A percentile compares a stretch with the other conserved stretches of the same genome.
Conservation (phyloP, 768 basidiomycete species). For the Suillus occidentalis region DNA sequence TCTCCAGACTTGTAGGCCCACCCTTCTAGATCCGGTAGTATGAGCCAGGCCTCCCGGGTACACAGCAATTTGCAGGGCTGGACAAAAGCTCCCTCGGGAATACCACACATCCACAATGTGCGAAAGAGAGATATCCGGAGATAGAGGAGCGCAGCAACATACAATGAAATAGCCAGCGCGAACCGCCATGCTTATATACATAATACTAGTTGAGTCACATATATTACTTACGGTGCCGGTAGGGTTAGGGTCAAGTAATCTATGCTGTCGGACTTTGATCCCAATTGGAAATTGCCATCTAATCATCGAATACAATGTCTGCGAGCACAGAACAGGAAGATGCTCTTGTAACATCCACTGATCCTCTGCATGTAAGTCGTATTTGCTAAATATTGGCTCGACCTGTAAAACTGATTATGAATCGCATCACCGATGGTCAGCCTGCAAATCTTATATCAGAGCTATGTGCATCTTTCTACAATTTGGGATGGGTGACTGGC, state of each 20-base stretch:
- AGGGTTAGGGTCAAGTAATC: background rate
- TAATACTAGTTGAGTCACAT: constrained; percentile 35
- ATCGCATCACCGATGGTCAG: constrained; percentile 35
- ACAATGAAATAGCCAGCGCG: too few relatives aligned
- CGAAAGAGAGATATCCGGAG: background rate
- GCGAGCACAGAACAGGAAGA: constrained; percentile 32
- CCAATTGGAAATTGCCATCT: background rate
- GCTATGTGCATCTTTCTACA: constrained; percentile 82
- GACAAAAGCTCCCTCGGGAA: background rate
- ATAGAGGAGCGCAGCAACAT: too few relatives aligned
- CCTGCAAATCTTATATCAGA: constrained; percentile 92
- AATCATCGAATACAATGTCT: background rate
- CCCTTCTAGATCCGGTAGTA: background rate
- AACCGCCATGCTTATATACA: too few relatives aligned
- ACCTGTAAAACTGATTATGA: constrained; percentile 1
- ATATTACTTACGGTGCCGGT: background rate
- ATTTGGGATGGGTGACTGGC: constrained; percentile 89
- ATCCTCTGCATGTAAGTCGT: constrained; percentile 59
- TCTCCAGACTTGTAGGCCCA: background rate
- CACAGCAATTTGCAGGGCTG: background rate
- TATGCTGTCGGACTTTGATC: background rate
- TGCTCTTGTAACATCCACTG: constrained; percentile 54
- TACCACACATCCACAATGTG: background rate
- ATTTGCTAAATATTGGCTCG: background rate
- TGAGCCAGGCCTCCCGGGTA: background rate